Conservation (phyloP, 805 yeast genomes). For the Saturnispora diversa region DNA sequence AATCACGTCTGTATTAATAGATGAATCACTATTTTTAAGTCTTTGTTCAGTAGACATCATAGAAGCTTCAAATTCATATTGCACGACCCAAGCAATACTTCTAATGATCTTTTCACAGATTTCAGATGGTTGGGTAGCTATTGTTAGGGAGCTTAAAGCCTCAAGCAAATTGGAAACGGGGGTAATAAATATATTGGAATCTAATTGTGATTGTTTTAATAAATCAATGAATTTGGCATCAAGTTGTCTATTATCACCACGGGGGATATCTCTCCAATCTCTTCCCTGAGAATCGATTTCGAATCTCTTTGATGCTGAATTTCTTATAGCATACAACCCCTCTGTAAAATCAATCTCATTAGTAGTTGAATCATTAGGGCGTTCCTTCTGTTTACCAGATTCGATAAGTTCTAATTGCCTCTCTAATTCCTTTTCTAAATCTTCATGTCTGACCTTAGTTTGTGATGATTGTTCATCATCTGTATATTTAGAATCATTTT, state of each 20-base stretch:
- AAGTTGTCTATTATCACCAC: constrained; percentile 44
- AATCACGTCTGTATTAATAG: constrained; percentile 43
- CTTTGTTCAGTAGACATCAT: constrained; percentile 20
- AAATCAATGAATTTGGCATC: constrained; percentile 22
- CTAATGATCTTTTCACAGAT: constrained; percentile 36
- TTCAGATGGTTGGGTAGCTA: constrained; percentile 21
- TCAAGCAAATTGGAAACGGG: constrained; percentile 23
- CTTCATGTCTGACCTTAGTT: background rate
- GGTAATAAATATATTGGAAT: constrained; percentile 21
- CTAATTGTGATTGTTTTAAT: constrained; percentile 19
- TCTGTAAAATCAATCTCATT: constrained; percentile 6
- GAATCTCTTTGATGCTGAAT: constrained; percentile 26
- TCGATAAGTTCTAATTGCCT: background rate
- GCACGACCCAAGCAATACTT: constrained; percentile 47
- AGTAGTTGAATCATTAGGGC: too few relatives aligned
- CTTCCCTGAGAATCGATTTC: constrained; percentile 53
- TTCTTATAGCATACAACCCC: constrained; percentile 30
- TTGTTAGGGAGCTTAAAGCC: constrained; percentile 24
- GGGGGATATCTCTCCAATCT: constrained; percentile 68
- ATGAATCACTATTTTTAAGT: constrained; percentile 20
- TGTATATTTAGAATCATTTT: too few relatives aligned
- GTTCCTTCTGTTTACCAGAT: background rate
- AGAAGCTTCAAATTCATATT: constrained; percentile 23
- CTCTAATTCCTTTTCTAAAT: background rate
- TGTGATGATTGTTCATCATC: constrained; percentile 9